phyloP scores from a whole-genome alignment of 129 eudicot genomes.

The Deinandra increscens region DNA sequence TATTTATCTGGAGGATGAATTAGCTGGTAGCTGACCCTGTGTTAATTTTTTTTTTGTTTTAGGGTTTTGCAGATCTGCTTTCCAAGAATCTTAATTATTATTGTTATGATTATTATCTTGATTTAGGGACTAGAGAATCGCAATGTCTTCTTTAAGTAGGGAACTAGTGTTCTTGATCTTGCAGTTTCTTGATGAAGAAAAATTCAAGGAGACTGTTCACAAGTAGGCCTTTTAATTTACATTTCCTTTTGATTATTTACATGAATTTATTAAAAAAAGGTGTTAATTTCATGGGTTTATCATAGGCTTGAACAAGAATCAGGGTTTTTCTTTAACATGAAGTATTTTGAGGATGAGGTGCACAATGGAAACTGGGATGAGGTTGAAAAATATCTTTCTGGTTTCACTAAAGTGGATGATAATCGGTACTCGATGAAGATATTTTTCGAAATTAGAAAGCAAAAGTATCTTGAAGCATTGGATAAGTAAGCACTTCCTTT shows the following conservation, averaged over 20 bases:
- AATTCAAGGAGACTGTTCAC: constrained; percentile 84
- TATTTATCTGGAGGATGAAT: too few species aligned
- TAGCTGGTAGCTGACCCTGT: too few species aligned
- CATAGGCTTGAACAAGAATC: constrained; percentile 87
- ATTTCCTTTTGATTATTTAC: constrained; percentile 4
- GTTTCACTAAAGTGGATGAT: constrained; percentile 20
- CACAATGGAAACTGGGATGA: constrained; percentile 91
- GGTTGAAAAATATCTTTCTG: constrained; percentile 28
- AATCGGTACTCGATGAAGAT: constrained; percentile 26
- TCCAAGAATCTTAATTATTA: constrained; percentile 27
- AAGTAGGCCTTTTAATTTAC: constrained; percentile 46
- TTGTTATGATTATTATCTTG: constrained; percentile 5
- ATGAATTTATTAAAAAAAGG: not conserved
- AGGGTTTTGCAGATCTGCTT: constrained; percentile 65
- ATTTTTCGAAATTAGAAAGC: constrained; percentile 87
- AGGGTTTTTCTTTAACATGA: constrained; percentile 87
- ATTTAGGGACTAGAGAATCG: constrained; percentile 29
- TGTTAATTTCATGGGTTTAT: not conserved
- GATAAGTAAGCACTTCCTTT: constrained; percentile 62
- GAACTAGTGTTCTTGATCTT: constrained; percentile 80
- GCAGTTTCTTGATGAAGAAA: constrained; percentile 91
- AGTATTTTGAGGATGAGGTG: constrained; percentile 88
- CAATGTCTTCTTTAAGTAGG: constrained; percentile 87
- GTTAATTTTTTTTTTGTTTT: not conserved
- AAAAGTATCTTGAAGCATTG: constrained; percentile 96